Evolutionary conservation across 345 rosid species (phyloP).

Genomic region (Bruguiera gymnorhiza): DNA sequence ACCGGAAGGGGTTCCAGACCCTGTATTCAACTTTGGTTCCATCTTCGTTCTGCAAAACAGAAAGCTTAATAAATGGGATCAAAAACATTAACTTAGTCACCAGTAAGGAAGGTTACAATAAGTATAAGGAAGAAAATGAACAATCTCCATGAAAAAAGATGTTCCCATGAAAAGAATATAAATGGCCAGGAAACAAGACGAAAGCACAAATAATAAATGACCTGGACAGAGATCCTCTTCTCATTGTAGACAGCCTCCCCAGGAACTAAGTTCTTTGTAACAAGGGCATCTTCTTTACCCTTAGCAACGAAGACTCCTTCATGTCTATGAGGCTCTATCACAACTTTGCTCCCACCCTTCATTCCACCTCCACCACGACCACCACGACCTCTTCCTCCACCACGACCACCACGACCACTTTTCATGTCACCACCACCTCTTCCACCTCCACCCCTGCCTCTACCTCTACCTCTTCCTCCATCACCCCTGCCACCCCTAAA

Average conservation of each 20-base stretch:
- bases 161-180: neutral
- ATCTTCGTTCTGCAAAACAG: slow-evolving; percentile 56
- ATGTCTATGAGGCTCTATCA: slow-evolving; percentile 19
- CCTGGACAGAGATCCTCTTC: slow-evolving; percentile 12
- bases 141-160: neutral
- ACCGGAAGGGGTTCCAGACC: slow-evolving; percentile 90
- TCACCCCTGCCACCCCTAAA: slow-evolving; percentile 27
- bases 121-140: too few relatives aligned
- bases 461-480: slow-evolving; percentile 20
- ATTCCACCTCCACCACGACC: slow-evolving; percentile 1
- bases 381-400: neutral
- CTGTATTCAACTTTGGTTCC: slow-evolving; percentile 82
- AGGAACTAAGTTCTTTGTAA: slow-evolving; percentile 16
- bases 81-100: neutral
- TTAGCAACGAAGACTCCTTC: slow-evolving; percentile 19
- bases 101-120: too few relatives aligned
- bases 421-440: slow-evolving; percentile 2
- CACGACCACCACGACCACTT: neutral
- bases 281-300: slow-evolving; percentile 22
- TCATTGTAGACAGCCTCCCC: slow-evolving; percentile 19
- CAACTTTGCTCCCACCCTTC: slow-evolving; percentile 17
- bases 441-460: neutral
- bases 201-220: neutral
- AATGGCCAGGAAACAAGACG: neutral
- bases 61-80: neutral